A percentile compares a stretch with the other conserved stretches of the same genome.
These are phyloP conservation scores for Closterium sp. DNA, from an alignment of 139 green algal species.

Conservation along the genomic window DNA sequence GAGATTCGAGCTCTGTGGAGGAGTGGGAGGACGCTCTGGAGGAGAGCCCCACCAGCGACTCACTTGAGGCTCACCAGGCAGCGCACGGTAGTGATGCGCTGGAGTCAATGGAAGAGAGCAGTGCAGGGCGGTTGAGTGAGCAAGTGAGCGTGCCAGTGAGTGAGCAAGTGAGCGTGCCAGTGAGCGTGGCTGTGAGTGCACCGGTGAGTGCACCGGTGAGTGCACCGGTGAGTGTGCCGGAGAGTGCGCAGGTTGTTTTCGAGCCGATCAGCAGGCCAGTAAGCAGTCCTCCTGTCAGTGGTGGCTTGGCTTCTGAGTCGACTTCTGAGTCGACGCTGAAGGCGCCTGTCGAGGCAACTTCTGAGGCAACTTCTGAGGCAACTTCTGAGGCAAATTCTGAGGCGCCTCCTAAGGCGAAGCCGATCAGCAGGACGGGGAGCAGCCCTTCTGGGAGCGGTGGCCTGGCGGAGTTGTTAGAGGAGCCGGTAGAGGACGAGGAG, in stretches of 20 bases:
- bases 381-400: no score
- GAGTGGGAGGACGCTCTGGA: neutral
- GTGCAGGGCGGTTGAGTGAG: neutral
- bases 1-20: neutral
- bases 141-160: neutral
- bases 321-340: no score
- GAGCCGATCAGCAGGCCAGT: neutral
- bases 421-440: no score
- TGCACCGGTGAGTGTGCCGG: neutral
- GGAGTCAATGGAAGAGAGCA: neutral
- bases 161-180: neutral
- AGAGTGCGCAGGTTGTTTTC: neutral
- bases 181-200: neutral
- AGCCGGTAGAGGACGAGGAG: neutral
- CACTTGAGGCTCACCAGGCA: neutral
- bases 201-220: neutral
- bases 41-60: neutral
- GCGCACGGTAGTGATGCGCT: neutral
- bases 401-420: no score
- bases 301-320: no score
- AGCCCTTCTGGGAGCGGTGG: neutral
- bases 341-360: no score
- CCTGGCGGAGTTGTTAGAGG: neutral
- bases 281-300: no score
- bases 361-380: no score